Evolutionary conservation across 192 early-diverging fungal species (phyloP), one percentile per base, ranked within the genome.

Genomic region (Coemansia pectinata): DNA sequence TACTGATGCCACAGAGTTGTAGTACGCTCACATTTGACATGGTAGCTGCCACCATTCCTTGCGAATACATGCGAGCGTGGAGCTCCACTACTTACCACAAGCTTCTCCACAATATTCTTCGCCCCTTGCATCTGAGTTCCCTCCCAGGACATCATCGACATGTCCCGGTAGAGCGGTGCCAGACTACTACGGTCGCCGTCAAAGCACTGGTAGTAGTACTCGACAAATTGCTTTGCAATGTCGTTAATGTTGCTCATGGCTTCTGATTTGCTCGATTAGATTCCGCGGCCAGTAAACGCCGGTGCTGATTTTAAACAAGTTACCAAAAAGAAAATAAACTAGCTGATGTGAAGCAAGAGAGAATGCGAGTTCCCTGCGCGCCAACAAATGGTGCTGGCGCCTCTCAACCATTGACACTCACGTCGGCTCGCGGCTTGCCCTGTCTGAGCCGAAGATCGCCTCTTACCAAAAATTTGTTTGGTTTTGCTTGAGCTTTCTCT

Each of bases 91-190:
- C 78, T 81, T 76, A 81, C 94, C 34, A 70, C 76, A 33, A 98
- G 80, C 81, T 97, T 96, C 63, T 91, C 87, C 41, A 91, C 79
- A 68, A 98, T 95, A 52, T 34, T 72, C 12, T 73, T 38, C 10
- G 76, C 78, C 52, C 96, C 94, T 31, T 67, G 50, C 63, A 88
- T 73, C 66, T 85, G 87, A 41, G 75, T 63, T 59, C 91, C 92
- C 85, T 98, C 95, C 76, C 93, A 98, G 34, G 90, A 87, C 72
- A 98, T 69, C 92, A 94, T 93, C 41, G 95, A 96, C 65, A 71
- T 62, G 15, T 87, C 87, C 55, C 89, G 81, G 81, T 97, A 98
- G 66, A 98, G 89, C 38, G 86, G 67, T 14, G 67, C 76, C 41
- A 98, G 86, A 0, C 68, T 67, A 4, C 65, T 61, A 60, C 95